Evolutionary conservation across 345 rosid species (phyloP), one percentile per base, ranked within the genome.

Genomic region (Gossypium turneri): DNA sequence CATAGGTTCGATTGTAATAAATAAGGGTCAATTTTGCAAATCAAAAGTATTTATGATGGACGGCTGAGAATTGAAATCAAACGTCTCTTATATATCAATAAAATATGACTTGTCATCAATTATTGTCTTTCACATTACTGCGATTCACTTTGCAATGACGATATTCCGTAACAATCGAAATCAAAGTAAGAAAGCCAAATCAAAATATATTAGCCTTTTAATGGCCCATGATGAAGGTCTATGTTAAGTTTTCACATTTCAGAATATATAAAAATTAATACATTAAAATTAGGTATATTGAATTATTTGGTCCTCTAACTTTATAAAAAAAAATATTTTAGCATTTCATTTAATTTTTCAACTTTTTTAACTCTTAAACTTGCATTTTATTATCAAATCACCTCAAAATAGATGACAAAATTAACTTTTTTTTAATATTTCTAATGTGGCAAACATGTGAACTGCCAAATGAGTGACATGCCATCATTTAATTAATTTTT

Each of bases 61-160:
- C 75, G 78, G 75, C 45, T 29, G 3, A 9, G 12, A 74, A 74
- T 62, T 53, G n/a, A 12, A 27, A 69, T 69, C 11, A 61, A 57
- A 22, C 22, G 25, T 62, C n/a, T 34, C 20, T 41, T 19, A 64
- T 64, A 27, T 2, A 38, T 13, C 13, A n/a, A 34, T 9, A 16
- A 20, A 56, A 56, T 56, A 53, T 20, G 60, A 56, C 60, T 19
- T 17, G 0, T 38, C 24, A 38, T 38, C 64, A 25, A 27, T 25
- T 25, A 2, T 13, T 5, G 24, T n/a, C 58, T 2, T 5, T 15
- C 29, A 29, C 9, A n/a, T 53, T 29, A 22, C 16, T 57, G 22
- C 61, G 29, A 22, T 13, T 34, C 24, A 57, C 61, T 57, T 22
- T 9, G 61, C 61, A 57, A 57, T 20, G 24, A 10, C 12, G 69